Conservation (phyloP, 75 land plant species). For the Chamaecyparis obtusa region DNA sequence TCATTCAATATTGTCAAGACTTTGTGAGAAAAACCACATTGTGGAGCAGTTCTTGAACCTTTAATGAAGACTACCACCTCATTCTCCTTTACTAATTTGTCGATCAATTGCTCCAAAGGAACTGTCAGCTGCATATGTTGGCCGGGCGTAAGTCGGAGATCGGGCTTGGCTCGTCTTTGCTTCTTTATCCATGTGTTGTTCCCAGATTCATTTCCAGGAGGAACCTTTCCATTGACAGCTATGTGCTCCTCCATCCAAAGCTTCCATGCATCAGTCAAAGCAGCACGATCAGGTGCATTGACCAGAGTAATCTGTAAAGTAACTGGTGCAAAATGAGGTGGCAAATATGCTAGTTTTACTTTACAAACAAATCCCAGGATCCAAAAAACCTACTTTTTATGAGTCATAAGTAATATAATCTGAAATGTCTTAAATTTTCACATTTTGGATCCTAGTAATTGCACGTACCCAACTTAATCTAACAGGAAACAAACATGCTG, state of each 20-base stretch:
- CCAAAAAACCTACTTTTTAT: background rate
- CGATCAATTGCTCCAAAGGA: conserved; percentile 82
- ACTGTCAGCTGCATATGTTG: conserved; percentile 66
- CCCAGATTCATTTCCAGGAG: conserved; percentile 83
- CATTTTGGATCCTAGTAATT: background rate
- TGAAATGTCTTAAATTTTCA: background rate
- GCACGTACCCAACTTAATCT: background rate
- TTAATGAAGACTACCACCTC: conserved; percentile 93
- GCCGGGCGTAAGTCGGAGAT: conserved; percentile 83
- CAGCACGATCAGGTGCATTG: conserved; percentile 65
- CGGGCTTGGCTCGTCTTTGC: conserved; percentile 54
- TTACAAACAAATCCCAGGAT: background rate
- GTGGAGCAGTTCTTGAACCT: conserved; percentile 92
- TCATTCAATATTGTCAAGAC: conserved; percentile 83
- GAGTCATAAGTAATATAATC: background rate
- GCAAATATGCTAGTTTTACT: conserved; percentile 10
- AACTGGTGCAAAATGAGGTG: background rate
- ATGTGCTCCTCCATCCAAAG: conserved; percentile 97
- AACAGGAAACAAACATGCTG: background rate
- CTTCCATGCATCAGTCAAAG: conserved; percentile 83
- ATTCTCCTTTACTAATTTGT: conserved; percentile 76
- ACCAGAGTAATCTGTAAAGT: conserved; percentile 58
- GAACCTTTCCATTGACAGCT: conserved; percentile 62
- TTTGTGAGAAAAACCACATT: conserved; percentile 94
- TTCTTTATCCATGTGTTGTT: conserved; percentile 74